Base-by-base conservation (phyloP, 2,329 filamentous ascomycete species). In the Aureobasidium sp. region DNA sequence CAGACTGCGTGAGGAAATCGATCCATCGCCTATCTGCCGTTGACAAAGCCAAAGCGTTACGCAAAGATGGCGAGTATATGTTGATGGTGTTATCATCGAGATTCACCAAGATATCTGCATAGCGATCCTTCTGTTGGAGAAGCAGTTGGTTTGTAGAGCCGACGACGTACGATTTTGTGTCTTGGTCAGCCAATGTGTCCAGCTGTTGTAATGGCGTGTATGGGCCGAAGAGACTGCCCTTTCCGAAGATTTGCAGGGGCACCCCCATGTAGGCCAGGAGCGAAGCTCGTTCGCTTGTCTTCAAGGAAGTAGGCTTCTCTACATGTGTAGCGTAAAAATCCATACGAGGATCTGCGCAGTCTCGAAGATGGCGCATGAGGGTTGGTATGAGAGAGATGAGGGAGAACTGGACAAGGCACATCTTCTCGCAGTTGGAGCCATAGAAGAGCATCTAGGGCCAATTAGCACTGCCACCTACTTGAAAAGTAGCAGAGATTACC, bases 361-460 rank as follows among this genome's bases (percentile, higher is more conserved):
- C 94, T 76, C 95, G 87, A n/a, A 99, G 83, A 69, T 89, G 91
- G 70, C 90, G 86, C 70, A 97, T 87, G 62, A 99, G 84, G 64
- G 92, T 91, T 51, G 94, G 94, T 78, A 99, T 95, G 70, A 99
- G 81, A 59, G 93, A 97, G 68, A 99, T 88, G 49, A 99, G 83
- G 47, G 93, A 94, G 78, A 97, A 99, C 75, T 99, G 94, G 77
- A 96, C 92, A 89, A 97, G 96, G 82, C 94, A 99, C 68, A 99
- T 79, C 66, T 89, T 84, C 75, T 99, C 94, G 75, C 94, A 97
- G 69, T 91, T 87, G n/a, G 93, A 91, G 65, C 94, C 92, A 70
- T 97, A 99, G 78, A 99, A 97, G 60, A 99, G 86, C 89, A 97
- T 97, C 92, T 96, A 68, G 0, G 14, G 47, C 31, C 3, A 17